Conservation (phyloP, 192 early-diverging fungal species). For the Coemansia sp. region DNA sequence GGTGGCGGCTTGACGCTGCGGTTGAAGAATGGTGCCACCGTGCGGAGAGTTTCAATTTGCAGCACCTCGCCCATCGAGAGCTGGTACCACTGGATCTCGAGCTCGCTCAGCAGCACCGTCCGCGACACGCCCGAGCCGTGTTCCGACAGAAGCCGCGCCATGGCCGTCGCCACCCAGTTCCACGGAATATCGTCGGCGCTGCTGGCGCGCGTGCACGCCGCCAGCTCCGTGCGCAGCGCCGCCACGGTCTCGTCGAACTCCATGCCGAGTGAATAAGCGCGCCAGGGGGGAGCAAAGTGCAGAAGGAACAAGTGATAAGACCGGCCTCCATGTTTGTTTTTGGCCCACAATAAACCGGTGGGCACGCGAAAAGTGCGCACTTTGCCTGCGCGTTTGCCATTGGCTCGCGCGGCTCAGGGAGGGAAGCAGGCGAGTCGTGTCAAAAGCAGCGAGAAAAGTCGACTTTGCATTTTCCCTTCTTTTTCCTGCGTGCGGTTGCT, state of each 20-base stretch:
- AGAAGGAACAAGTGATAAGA: neutral
- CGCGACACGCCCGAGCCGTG: slow-evolving; percentile 35
- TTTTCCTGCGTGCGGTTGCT: too few relatives aligned
- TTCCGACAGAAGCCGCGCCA: slow-evolving; percentile 11
- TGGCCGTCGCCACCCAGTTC: slow-evolving; percentile 24
- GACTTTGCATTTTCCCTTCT: too few relatives aligned
- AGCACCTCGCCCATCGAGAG: slow-evolving; percentile 13
- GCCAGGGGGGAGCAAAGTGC: too few relatives aligned
- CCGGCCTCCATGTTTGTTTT: neutral
- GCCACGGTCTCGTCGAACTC: slow-evolving; percentile 20
- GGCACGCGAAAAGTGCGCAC: too few relatives aligned
- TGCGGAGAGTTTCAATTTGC: slow-evolving; percentile 14
- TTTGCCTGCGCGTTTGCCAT: too few relatives aligned
- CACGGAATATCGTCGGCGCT: slow-evolving; percentile 28
- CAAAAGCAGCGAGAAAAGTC: too few relatives aligned
- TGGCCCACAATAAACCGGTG: too few relatives aligned
- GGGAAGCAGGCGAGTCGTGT: too few relatives aligned
- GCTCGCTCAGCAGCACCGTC: slow-evolving; percentile 34
- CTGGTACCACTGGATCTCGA: slow-evolving; percentile 34
- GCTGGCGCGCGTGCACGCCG: slow-evolving; percentile 2
- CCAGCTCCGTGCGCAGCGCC: slow-evolving; percentile 20
- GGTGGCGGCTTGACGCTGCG: slow-evolving; percentile 15
- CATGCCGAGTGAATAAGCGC: slow-evolving; percentile 4
- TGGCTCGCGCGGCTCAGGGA: too few relatives aligned
- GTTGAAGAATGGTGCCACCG: slow-evolving; percentile 24